Percentiles rank a stretch among this genome's conserved stretches.
phyloP scores from a whole-genome alignment of 139 green algal genomes.

The Yamagishiella unicocca region DNA sequence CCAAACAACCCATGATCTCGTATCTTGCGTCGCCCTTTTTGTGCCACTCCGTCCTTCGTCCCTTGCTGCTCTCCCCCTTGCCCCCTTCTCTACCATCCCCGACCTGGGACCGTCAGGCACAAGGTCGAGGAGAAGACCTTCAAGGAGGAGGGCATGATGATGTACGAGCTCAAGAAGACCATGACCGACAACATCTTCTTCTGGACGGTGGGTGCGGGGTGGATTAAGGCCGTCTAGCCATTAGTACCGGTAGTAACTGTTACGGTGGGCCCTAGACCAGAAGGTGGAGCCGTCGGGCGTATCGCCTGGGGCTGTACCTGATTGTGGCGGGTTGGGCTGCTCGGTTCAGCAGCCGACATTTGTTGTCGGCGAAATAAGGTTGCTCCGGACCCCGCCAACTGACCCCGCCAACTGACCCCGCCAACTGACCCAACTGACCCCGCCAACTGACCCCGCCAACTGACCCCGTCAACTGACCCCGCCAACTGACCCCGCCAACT shows the following conservation, averaged over 20 bases:
- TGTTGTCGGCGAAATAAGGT: neutral
- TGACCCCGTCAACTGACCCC: neutral
- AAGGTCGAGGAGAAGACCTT: neutral
- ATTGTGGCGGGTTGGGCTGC: neutral
- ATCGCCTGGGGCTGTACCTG: neutral
- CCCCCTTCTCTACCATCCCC: neutral
- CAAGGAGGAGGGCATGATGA: slow-evolving; percentile 2
- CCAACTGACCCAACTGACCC: neutral
- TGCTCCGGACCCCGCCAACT: neutral
- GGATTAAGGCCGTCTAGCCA: neutral
- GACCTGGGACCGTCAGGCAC: too few relatives aligned
- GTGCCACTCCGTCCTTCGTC: neutral
- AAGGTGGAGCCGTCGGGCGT: too few relatives aligned
- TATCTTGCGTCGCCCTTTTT: neutral
- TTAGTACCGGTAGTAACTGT: too few relatives aligned
- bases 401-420: neutral
- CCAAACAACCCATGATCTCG: neutral
- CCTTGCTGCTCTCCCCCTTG: neutral
- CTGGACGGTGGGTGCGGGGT: neutral
- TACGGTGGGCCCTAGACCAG: too few relatives aligned
- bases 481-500: neutral
- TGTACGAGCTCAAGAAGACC: slow-evolving; percentile 47
- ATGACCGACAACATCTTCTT: slow-evolving; percentile 31
- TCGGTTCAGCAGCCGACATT: neutral
- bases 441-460: neutral